Base-by-base conservation (phyloP, 139 green algal genomes). In the Picochlorum sp. region DNA sequence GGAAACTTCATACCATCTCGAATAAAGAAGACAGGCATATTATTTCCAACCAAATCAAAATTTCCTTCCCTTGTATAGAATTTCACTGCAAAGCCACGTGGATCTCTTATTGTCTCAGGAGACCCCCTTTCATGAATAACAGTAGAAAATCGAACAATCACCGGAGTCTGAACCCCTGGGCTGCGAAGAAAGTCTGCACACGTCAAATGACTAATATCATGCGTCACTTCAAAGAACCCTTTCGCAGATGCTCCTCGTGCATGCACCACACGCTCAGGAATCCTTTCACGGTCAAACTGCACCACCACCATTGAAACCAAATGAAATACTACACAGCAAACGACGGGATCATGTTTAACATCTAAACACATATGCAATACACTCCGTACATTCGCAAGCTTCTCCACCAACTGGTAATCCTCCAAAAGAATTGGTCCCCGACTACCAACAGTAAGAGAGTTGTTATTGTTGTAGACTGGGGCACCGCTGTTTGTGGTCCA, bases 221-320 rank as follows among this genome's bases (percentile, higher is more conserved):
- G 89, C 6, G 90, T 97, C 13, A 97, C 85, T 83, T 97, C 90
- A 59, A 97, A 97, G 63, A 96, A 97, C 35, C 90, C 90, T 72
- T 97, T 97, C n/a, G 87, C 90, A 9, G 69, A 71, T 20, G 90
- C 85, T 26, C 90, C 90, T n/a, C 89, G 81, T 0, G 90, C 90
- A 61, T 97, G 90, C 36, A 97, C 90, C 2, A 97, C 89, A 29
- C 90, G 82, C 83, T 97, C 90, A 2, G 90, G 90, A 55, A 97
- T 95, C 51, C 90, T 76, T 81, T 97, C 90, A 7, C 88, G 73
- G 70, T 97, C 84, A 70, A 97, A 96, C 75, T 82, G 55, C 41
- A 55, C 31, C 5, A 55, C 9, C 10, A 55, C 10, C 9, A 20
- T 31, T 12, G 12, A 55, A n/a, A n/a, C n/a, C n/a, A n/a, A n/a